Evolutionary conservation across 1,284 basidiomycete species (phyloP), one percentile per base, ranked within the genome.

Genomic region (Cryptococcus floricola): DNA sequence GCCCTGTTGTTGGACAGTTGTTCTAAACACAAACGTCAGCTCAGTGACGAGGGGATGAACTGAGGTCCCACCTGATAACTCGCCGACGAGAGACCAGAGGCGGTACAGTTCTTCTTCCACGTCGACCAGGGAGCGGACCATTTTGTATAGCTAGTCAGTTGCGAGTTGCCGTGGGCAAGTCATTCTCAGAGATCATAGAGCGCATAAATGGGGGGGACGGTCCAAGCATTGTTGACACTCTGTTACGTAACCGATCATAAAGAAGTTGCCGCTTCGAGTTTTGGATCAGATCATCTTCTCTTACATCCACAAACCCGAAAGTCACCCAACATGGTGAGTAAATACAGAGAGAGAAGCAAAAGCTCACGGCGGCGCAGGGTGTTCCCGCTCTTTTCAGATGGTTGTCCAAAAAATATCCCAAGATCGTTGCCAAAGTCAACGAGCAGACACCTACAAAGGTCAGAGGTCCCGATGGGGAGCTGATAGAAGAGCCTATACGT

Each of bases 331-430:
- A 44, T 44, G 42, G 42, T 44, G 25, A 44, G 42, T 23, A 23
- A 23, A 23, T 3, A 0, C 4, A 1, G 5, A n/a, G 4, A 12
- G 42, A 19, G 18, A 25, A 27, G 16, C 46, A 18, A n/a, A 28
- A n/a, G 16, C 27, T 50, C 10, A 27, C 5, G n/a, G 12, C 13
- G 7, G 4, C 49, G 14, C 45, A 93, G 91, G 91, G 91, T 86
- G 91, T 95, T 62, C 91, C 91, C 57, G 92, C 91, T 56, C 83
- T 95, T 61, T 75, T 95, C 79, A 85, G 91, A 74, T 95, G 91
- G 91, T 82, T 95, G 59, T 93, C 91, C 74, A 93, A 88, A 81
- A 96, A 95, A 78, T 96, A 97, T 74, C 91, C 93, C 51, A 96
- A 91, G 82, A 96, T 94, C 70, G 89, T 93, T 61, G 78, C 79